These are phyloP conservation scores for Colletotrichum sp. DNA, from an alignment of 2,329 filamentous ascomycete species.

Conservation along the genomic window DNA sequence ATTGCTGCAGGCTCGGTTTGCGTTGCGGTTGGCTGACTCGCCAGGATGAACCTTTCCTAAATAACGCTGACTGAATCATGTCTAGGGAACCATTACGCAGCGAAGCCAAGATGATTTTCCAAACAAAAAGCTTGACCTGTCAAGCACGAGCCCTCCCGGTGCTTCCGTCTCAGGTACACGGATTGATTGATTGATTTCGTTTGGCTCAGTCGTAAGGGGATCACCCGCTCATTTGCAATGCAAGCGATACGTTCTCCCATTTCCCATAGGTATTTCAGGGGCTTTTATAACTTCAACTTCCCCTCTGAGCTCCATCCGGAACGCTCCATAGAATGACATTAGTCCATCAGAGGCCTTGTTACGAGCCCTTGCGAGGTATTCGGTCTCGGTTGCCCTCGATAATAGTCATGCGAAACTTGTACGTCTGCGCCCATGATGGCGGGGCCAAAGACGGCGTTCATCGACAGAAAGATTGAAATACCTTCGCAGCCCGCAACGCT, in stretches of 20 bases:
- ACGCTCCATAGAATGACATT: not conserved
- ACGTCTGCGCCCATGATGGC: not conserved
- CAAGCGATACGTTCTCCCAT: not conserved
- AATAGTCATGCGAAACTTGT: not conserved
- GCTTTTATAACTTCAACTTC: not conserved
- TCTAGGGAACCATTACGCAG: not conserved
- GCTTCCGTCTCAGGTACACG: not conserved
- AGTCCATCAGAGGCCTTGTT: not conserved
- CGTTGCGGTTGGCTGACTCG: not conserved
- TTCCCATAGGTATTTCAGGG: not conserved
- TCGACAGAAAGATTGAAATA: not conserved
- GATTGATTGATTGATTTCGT: not conserved
- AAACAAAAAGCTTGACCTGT: not conserved
- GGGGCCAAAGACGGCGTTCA: not conserved
- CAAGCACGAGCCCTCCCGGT: not conserved
- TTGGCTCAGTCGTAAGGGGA: not conserved
- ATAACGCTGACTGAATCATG: not conserved
- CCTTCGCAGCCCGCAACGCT: not conserved
- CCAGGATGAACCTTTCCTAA: not conserved
- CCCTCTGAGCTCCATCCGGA: not conserved
- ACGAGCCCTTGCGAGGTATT: not conserved
- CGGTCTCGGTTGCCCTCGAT: not conserved
- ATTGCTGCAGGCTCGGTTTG: not conserved
- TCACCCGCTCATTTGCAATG: not conserved
- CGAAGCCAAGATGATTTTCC: not conserved